Percentiles rank a stretch among this genome's conserved stretches.
Conservation (phyloP, 768 basidiomycete species). For the Mycena rebaudengoi region DNA sequence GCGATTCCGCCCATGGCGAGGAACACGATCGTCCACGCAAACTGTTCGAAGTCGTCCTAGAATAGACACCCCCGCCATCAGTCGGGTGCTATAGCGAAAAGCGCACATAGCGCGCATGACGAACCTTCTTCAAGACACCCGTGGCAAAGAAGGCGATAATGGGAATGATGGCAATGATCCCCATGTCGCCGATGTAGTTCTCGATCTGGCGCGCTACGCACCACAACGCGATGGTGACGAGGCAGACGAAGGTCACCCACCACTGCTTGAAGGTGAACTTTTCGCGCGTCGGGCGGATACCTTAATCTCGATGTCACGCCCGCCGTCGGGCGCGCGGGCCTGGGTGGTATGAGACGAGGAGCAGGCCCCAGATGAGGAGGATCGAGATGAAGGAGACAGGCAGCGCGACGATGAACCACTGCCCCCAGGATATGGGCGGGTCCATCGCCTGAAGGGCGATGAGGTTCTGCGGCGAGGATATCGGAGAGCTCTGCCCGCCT, state of each 20-base stretch:
- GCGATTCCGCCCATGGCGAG: conserved; percentile 98
- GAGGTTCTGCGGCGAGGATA: conserved; percentile 97
- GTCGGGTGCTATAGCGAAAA: background rate
- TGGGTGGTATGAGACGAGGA: conserved; percentile 84
- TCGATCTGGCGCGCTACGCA: conserved; percentile 86
- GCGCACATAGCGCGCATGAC: conserved; percentile 6
- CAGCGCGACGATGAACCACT: conserved; percentile 94
- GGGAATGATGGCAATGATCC: conserved; percentile 93
- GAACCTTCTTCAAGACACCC: conserved; percentile 91
- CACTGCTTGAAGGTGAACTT: conserved; percentile 85
- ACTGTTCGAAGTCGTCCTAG: conserved; percentile 96
- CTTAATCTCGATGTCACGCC: conserved; percentile 84
- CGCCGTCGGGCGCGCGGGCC: conserved; percentile 74
- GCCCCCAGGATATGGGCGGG: conserved; percentile 83
- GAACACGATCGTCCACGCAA: conserved; percentile 94
- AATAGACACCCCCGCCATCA: background rate
- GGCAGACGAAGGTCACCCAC: conserved; percentile 86
- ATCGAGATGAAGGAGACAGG: conserved; percentile 91
- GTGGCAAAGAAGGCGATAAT: conserved; percentile 94
- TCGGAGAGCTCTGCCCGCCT: conserved; percentile 96
- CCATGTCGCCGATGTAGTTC: conserved; percentile 90
- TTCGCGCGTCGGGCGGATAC: conserved; percentile 87
- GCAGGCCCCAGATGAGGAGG: conserved; percentile 89
- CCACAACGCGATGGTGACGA: conserved; percentile 90
- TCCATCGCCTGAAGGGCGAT: conserved; percentile 93